Evolutionary conservation across 208 protist genomes (phyloP), one percentile per base, ranked within the genome.

Genomic region (Leishmania tropica): DNA sequence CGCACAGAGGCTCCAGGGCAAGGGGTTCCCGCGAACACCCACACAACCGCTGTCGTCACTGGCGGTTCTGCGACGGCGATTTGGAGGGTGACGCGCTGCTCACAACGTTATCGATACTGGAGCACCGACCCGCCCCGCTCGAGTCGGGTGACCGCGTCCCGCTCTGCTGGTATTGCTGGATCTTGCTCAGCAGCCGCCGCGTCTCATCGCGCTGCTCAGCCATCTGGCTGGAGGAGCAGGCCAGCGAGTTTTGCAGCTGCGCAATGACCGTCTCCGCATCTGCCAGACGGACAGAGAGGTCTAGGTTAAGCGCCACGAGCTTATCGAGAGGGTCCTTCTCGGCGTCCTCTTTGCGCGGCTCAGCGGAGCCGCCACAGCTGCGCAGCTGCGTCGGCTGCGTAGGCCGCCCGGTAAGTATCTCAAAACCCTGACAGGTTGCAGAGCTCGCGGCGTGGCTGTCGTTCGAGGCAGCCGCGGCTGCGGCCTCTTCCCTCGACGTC

Each of bases 221-320:
- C 42, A 90, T 81, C 62, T 87, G 75, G 8, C 62, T 76, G 3
- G 81, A 79, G 35, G 83, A 84, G n/a, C 73, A 53, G 21, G 75
- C 79, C 40, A 90, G 79, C 2, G 79, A 77, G 19, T 68, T 62
- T 67, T 87, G 84, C 64, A 89, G 70, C 37, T 88, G 76, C 54
- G 75, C 65, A 28, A 88, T 85, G n/a, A 90, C 75, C 45, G 80
- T 75, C 54, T 88, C 86, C 19, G 83, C 81, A 47, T 89, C 83
- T 35, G 80, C 81, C 11, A 91, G 80, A 24, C 84, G 87, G 45
- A 84, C 84, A 53, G 79, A 85, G 47, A 90, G 79, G 13, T 82
- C 87, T 37, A 85, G 65, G 79, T 87, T 90, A 31, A 83, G 78
- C 21, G 87, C 87, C 5, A 70, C 78, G 21, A 87, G 84, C 6